Percentiles rank a stretch among this genome's conserved stretches.
Evolutionary conservation across 148 eudicot genomes (phyloP).

Genomic region (Polygonum aviculare): DNA sequence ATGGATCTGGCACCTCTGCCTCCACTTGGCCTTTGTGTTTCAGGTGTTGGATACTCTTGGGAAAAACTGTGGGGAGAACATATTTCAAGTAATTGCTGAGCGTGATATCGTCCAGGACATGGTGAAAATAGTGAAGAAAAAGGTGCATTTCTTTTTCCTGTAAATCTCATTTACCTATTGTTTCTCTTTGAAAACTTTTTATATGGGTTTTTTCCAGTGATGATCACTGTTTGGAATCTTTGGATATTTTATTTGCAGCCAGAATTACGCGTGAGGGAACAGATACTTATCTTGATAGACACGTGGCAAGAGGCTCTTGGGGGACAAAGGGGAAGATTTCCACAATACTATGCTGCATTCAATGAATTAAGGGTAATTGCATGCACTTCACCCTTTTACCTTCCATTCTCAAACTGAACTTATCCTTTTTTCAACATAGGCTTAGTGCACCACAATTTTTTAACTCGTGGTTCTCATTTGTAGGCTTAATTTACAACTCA

Average conservation of each 20-base stretch:
- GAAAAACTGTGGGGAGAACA: constrained; percentile 79
- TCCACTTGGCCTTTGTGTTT: not conserved
- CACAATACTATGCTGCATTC: constrained; percentile 76
- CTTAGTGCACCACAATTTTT: not conserved
- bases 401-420: not conserved
- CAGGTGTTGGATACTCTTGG: constrained; percentile 89
- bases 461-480: not conserved
- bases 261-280: constrained; percentile 75
- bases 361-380: constrained; percentile 73
- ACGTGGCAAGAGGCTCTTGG: constrained; percentile 95
- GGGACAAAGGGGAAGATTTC: constrained; percentile 67
- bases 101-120: constrained; percentile 89
- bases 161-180: not conserved
- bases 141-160: constrained; percentile 28
- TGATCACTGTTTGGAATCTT: constrained; percentile 12
- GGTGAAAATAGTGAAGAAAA: constrained; percentile 94
- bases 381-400: not conserved
- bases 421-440: not conserved
- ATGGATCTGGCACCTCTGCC: not conserved
- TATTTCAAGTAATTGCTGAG: constrained; percentile 72
- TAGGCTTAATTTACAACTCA: not conserved
- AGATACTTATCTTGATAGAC: constrained; percentile 68
- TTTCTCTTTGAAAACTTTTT: not conserved
- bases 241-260: constrained; percentile 44
- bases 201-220: not conserved